These are phyloP conservation scores for Caryocar brasiliense DNA, from an alignment of 441 rosid genomes.

Conservation along the genomic window DNA sequence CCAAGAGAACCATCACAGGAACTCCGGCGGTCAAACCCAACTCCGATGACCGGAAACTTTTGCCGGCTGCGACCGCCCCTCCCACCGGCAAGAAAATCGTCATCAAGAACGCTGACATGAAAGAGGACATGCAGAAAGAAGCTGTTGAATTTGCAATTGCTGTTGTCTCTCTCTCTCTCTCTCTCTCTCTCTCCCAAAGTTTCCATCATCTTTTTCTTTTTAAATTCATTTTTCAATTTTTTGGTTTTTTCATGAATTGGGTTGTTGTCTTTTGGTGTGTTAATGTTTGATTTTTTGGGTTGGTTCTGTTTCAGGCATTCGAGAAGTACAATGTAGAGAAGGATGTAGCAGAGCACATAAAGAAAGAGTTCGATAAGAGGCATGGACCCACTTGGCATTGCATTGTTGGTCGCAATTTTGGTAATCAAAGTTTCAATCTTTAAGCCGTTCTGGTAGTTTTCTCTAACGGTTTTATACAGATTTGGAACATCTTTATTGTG, in stretches of 20 bases:
- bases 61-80: constrained; percentile 18
- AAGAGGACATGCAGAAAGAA: constrained; percentile 86
- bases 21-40: constrained; percentile 32
- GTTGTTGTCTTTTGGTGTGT: background rate
- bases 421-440: constrained; percentile 28
- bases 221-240: constrained; percentile 1
- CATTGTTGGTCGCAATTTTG: constrained; percentile 97
- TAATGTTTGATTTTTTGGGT: background rate
- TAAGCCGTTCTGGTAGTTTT: background rate
- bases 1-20: constrained; percentile 35
- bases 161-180: constrained; percentile 25
- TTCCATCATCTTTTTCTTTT: background rate
- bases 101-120: constrained; percentile 97
- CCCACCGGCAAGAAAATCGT: constrained; percentile 43
- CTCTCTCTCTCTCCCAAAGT: background rate
- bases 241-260: background rate
- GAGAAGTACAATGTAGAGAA: constrained; percentile 81
- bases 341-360: constrained; percentile 91
- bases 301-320: constrained; percentile 42
- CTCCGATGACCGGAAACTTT: constrained; percentile 47
- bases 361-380: constrained; percentile 90
- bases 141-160: constrained; percentile 76
- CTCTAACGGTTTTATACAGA: background rate
- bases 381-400: constrained; percentile 99
- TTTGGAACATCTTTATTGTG: background rate